phyloP scores from a whole-genome alignment of 495 filamentous ascomycete species.

The Talaromyces thailandensis region DNA sequence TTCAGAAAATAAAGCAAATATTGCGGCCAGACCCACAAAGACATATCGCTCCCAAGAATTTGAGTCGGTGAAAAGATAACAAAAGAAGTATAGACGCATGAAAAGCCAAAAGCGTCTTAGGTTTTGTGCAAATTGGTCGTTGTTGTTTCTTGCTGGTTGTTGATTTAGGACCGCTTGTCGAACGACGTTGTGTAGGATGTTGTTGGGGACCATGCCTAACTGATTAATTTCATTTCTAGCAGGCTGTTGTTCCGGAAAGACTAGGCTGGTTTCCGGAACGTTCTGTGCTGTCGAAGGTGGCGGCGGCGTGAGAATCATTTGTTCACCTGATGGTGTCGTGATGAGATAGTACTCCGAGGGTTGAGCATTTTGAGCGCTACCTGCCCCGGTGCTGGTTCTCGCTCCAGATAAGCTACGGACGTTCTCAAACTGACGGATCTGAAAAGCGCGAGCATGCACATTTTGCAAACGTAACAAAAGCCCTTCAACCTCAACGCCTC shows the following conservation, averaged over 20 bases:
- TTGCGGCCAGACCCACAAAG: conserved; percentile 49
- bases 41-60: conserved; percentile 62
- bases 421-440: conserved; percentile 11
- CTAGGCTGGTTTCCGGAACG: not conserved
- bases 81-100: conserved; percentile 64
- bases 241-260: conserved; percentile 1
- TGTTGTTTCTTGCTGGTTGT: conserved; percentile 27
- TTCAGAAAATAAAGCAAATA: conserved; percentile 55
- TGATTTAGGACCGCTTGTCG: conserved; percentile 34
- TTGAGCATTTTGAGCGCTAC: not conserved
- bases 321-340: conserved; percentile 1
- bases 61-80: conserved; percentile 71
- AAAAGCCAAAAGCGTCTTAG: conserved; percentile 66
- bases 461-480: conserved; percentile 21
- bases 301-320: conserved; percentile 4
- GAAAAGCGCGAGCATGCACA: conserved; percentile 20
- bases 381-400: not conserved
- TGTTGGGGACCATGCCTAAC: not conserved
- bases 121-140: conserved; percentile 37
- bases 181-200: conserved; percentile 24
- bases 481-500: conserved; percentile 14
- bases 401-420: not conserved
- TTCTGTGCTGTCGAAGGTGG: not conserved
- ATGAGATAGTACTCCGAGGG: conserved; percentile 1
- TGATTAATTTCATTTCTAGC: not conserved